Conservation (phyloP, 495 filamentous ascomycete species). For the Letharia lupina region DNA sequence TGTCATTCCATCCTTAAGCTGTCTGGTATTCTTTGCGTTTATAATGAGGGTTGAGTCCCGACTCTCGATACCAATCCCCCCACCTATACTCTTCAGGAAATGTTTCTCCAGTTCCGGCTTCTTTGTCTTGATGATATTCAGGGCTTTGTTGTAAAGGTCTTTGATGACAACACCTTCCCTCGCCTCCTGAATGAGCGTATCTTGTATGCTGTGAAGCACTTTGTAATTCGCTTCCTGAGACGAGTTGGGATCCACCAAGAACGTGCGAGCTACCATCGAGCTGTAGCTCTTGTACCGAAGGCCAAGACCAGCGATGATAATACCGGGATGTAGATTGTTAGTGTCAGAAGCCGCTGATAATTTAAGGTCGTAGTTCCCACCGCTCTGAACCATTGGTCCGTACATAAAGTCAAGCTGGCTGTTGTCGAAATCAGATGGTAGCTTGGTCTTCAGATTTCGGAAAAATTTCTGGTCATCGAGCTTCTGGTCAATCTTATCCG, state of each 20-base stretch:
- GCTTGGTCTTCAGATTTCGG: constrained; percentile 67
- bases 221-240: constrained; percentile 91
- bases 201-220: constrained; percentile 77
- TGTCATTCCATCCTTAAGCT: constrained; percentile 93
- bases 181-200: constrained; percentile 77
- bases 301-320: constrained; percentile 86
- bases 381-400: constrained; percentile 87
- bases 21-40: constrained; percentile 72
- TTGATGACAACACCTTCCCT: constrained; percentile 80
- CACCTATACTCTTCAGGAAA: constrained; percentile 82
- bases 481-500: constrained; percentile 77
- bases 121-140: constrained; percentile 66
- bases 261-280: constrained; percentile 83
- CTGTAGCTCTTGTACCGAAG: constrained; percentile 91
- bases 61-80: constrained; percentile 86
- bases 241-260: constrained; percentile 93
- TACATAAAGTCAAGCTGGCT: constrained; percentile 88
- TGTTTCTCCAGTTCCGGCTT: constrained; percentile 92
- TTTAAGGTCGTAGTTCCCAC: constrained; percentile 86
- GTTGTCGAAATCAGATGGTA: constrained; percentile 82
- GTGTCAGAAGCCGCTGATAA: constrained; percentile 65
- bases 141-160: constrained; percentile 85
- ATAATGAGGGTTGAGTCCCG: constrained; percentile 73
- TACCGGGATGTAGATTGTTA: constrained; percentile 80
- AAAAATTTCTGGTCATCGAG: constrained; percentile 92